A percentile compares a stretch with the other conserved stretches of the same genome.
Evolutionary conservation across 371 early-diverging fungal species (phyloP).

Genomic region (Basidiobolus meristosporus): DNA sequence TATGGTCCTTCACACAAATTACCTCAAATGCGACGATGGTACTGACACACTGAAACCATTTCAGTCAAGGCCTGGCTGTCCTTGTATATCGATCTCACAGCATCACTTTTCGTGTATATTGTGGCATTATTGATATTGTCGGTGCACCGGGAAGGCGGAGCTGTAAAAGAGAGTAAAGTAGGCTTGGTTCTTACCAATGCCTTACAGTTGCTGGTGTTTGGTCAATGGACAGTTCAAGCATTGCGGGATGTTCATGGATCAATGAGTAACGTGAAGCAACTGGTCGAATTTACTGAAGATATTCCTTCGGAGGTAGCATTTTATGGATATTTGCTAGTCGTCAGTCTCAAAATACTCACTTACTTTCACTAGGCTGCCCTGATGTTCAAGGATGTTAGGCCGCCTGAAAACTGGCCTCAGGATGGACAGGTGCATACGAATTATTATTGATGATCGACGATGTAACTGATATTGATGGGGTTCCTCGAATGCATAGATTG

Average conservation of each 20-base stretch:
- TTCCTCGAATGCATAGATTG: slow-evolving; percentile 14
- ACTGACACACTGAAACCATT: too few species aligned
- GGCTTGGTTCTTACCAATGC: slow-evolving; percentile 51
- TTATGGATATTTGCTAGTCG: too few species aligned
- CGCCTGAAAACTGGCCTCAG: slow-evolving; percentile 1
- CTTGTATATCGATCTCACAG: slow-evolving; percentile 38
- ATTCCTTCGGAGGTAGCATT: slow-evolving; percentile 25
- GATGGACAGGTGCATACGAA: too few species aligned
- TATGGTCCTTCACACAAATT: too few species aligned
- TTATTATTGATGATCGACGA: too few species aligned
- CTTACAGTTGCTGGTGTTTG: slow-evolving; percentile 43
- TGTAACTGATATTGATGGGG: background rate
- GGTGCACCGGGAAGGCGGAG: slow-evolving; percentile 6
- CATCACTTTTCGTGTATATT: slow-evolving; percentile 35
- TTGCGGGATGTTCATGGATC: slow-evolving; percentile 29
- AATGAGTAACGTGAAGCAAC: slow-evolving; percentile 29
- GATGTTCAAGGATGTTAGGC: slow-evolving; percentile 4
- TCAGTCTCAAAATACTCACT: too few species aligned
- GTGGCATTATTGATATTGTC: slow-evolving; percentile 28
- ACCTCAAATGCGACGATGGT: too few species aligned
- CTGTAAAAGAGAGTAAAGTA: slow-evolving; percentile 13
- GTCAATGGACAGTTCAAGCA: slow-evolving; percentile 44
- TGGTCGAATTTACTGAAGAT: slow-evolving; percentile 26
- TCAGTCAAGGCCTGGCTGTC: slow-evolving; percentile 27
- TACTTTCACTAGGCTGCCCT: too few species aligned